Conservation (phyloP, 805 yeast species). For the Kuraishia ogatae region DNA sequence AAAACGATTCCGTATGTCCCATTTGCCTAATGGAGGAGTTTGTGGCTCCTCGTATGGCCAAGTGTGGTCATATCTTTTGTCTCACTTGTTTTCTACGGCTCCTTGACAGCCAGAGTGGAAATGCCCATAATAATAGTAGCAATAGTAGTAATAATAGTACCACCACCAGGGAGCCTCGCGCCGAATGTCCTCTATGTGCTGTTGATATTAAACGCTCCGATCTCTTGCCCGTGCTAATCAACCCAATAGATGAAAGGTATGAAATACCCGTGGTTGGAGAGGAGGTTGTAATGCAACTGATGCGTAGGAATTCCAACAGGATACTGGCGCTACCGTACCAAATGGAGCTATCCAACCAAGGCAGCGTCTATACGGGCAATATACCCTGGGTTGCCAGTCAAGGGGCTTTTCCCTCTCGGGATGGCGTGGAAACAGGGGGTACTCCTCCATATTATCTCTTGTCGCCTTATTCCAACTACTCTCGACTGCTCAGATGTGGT, state of each 20-base stretch:
- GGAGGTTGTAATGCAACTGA: constrained; percentile 52
- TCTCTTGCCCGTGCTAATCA: constrained; percentile 57
- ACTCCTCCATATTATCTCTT: constrained; percentile 16
- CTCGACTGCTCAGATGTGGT: constrained; percentile 66
- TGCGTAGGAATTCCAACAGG: constrained; percentile 35
- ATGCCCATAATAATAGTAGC: constrained; percentile 8
- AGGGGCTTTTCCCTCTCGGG: too few species aligned
- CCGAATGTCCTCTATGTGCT: constrained; percentile 72
- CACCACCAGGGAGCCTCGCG: constrained; percentile 10
- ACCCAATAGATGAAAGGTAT: constrained; percentile 40
- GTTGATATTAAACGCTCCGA: constrained; percentile 42
- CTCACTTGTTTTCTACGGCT: constrained; percentile 70
- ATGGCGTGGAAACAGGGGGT: too few species aligned
- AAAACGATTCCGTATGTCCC: constrained; percentile 69
- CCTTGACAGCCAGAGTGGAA: constrained; percentile 40
- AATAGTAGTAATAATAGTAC: background rate
- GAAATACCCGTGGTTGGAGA: constrained; percentile 51
- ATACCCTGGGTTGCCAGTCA: constrained; percentile 61
- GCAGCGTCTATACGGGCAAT: constrained; percentile 22
- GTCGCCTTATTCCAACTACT: constrained; percentile 33
- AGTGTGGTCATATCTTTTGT: constrained; percentile 92
- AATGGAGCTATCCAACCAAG: constrained; percentile 12
- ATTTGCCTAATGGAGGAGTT: constrained; percentile 82
- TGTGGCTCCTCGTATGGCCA: constrained; percentile 89
- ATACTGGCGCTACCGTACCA: constrained; percentile 23